Conservation (phyloP, 306 rosid species). For the Cercis canadensis region DNA sequence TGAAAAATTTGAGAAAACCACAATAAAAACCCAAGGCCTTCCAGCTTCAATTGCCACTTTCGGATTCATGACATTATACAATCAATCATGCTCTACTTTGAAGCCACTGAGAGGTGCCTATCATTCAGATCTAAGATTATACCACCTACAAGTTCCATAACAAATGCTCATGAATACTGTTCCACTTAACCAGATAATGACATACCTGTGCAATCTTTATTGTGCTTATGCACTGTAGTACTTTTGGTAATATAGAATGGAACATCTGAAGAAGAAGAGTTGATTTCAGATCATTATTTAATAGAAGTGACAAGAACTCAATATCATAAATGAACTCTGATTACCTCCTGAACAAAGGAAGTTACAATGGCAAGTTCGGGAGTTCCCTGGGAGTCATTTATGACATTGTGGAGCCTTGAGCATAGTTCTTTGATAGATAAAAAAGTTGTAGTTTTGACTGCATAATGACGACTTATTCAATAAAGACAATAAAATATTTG, state of each 20-base stretch:
- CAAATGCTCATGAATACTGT: constrained; percentile 8
- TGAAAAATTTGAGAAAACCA: not conserved
- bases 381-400: constrained; percentile 52
- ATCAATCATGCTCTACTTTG: not conserved
- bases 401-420: constrained; percentile 58
- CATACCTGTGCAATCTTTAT: constrained; percentile 91
- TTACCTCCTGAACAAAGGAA: constrained; percentile 76
- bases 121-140: constrained; percentile 8
- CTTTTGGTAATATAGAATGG: constrained; percentile 61
- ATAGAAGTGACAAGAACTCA: constrained; percentile 27
- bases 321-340: constrained; percentile 25
- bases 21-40: too few species aligned
- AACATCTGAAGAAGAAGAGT: constrained; percentile 59
- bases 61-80: too few species aligned
- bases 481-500: constrained; percentile 20
- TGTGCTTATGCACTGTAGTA: constrained; percentile 74
- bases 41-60: too few species aligned
- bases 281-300: constrained; percentile 32
- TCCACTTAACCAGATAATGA: constrained; percentile 29
- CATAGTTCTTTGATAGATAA: constrained; percentile 74
- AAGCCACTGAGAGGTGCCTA: not conserved
- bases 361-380: constrained; percentile 44
- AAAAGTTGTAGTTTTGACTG: constrained; percentile 87
- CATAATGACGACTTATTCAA: constrained; percentile 31
- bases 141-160: constrained; percentile 1